Base-by-base conservation (phyloP, 441 rosid species). In the Biscutella laevigata region DNA sequence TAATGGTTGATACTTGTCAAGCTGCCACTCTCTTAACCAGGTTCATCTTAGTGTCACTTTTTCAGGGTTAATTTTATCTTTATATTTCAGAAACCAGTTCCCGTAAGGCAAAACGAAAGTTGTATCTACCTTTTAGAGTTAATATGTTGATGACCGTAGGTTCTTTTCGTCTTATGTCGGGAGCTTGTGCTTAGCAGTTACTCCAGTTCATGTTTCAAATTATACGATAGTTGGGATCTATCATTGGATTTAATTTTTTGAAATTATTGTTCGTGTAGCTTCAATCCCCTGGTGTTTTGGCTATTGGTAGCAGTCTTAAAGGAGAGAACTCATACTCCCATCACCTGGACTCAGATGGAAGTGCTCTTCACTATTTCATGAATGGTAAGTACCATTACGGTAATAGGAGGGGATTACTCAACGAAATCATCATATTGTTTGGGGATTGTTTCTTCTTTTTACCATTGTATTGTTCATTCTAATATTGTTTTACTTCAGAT, bases 1-100 rank as follows among this genome's bases (percentile, higher is more conserved):
- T 92, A 71, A 86, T 92, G 97, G 95, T 86, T 73, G 97, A 92
- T 67, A 92, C 95, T 58, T 92, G 97, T 70, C 99, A 92, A 78
- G 99, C 97, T 47, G 83, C 97, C 57, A 92, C 97, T 65, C 89
- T 92, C 59, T 92, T 62, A 77, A 81, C 60, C 97, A 92, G 95
- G 99, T 91, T 46, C 30, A 46, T 28, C 51, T 35, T 36, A 4
- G 49, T 9, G 4, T 15, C 20, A 30, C 43, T 12, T 52, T 35
- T 22, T 27, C 28, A 36, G 47, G 25, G 30, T 15, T 42, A 3
- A n/a, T 27, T 51, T 59, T 3, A n/a, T 44, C 14, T 43, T 16
- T 51, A 6, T 36, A 9, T 41, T 27, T 8, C 15, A 33, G 19
- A 13, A 14, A 24, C 41, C 4, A 26, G 7, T 13, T 53, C 19